A percentile compares a stretch with the other conserved stretches of the same genome.
These are phyloP conservation scores for Calonectria honghensis DNA, from an alignment of 2,329 filamentous ascomycete species.

Conservation along the genomic window DNA sequence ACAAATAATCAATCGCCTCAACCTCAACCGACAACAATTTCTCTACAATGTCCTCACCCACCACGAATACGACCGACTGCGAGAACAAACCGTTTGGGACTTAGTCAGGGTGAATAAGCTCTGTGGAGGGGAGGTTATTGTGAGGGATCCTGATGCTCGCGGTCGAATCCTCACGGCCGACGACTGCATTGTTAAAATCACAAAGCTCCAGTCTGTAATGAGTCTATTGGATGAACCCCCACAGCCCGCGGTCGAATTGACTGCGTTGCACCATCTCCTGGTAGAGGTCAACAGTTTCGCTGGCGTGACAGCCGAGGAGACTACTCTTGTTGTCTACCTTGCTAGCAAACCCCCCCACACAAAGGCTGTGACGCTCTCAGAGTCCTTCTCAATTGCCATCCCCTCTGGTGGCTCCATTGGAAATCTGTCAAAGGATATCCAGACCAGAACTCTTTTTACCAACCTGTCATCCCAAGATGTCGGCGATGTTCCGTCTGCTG, in stretches of 20 bases:
- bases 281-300: slow-evolving; percentile 90
- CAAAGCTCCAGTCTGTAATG: slow-evolving; percentile 95
- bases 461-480: slow-evolving; percentile 88
- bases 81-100: slow-evolving; percentile 96
- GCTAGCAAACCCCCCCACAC: slow-evolving; percentile 82
- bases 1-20: slow-evolving; percentile 86
- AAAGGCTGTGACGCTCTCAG: slow-evolving; percentile 81
- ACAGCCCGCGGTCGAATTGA: slow-evolving; percentile 78
- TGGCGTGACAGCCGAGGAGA: slow-evolving; percentile 84
- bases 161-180: slow-evolving; percentile 93
- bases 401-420: slow-evolving; percentile 83
- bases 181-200: slow-evolving; percentile 93
- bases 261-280: slow-evolving; percentile 85
- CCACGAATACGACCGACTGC: slow-evolving; percentile 85
- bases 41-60: slow-evolving; percentile 94
- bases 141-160: slow-evolving; percentile 88
- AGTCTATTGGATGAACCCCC: slow-evolving; percentile 92
- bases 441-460: slow-evolving; percentile 89
- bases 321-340: slow-evolving; percentile 85
- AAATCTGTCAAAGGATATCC: slow-evolving; percentile 77
- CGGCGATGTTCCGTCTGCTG: slow-evolving; percentile 76
- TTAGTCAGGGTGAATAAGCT: slow-evolving; percentile 95
- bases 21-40: slow-evolving; percentile 90
- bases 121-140: slow-evolving; percentile 94
- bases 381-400: slow-evolving; percentile 87